These are phyloP conservation scores for Cladosporium sp. DNA, from an alignment of 2,329 filamentous ascomycete genomes.

Conservation along the genomic window DNA sequence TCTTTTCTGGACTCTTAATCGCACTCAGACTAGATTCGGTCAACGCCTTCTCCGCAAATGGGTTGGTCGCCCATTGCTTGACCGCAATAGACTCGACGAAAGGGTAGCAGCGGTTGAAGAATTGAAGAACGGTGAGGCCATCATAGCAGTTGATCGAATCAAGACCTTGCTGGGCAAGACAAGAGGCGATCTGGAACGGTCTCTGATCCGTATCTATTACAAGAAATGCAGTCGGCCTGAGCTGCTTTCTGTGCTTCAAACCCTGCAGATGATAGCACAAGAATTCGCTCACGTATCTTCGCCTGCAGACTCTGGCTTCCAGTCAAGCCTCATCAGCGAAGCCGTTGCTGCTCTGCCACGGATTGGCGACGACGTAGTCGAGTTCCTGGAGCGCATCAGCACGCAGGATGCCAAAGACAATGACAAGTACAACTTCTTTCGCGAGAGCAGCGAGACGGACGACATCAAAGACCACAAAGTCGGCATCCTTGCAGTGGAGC, in stretches of 20 bases:
- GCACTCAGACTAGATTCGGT: slow-evolving; percentile 86
- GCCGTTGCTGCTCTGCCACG: slow-evolving; percentile 74
- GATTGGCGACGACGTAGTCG: slow-evolving; percentile 71
- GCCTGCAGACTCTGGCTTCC: slow-evolving; percentile 69
- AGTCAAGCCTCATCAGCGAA: slow-evolving; percentile 66
- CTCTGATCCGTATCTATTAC: slow-evolving; percentile 93
- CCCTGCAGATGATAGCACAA: slow-evolving; percentile 75
- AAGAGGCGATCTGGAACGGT: slow-evolving; percentile 84
- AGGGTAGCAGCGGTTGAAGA: slow-evolving; percentile 85
- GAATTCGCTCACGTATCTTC: slow-evolving; percentile 71
- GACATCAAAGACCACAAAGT: slow-evolving; percentile 86
- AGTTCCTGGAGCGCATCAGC: slow-evolving; percentile 83
- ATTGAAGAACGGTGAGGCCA: slow-evolving; percentile 68
- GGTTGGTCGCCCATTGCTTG: slow-evolving; percentile 86
- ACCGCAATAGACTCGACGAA: slow-evolving; percentile 71
- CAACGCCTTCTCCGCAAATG: slow-evolving; percentile 87
- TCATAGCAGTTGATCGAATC: slow-evolving; percentile 69
- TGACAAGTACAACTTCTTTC: slow-evolving; percentile 94
- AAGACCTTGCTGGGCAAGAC: slow-evolving; percentile 69
- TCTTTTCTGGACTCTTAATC: slow-evolving; percentile 92
- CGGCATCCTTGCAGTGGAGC: slow-evolving; percentile 89
- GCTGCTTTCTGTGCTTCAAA: slow-evolving; percentile 79
- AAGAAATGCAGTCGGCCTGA: slow-evolving; percentile 91
- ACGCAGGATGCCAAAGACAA: slow-evolving; percentile 76
- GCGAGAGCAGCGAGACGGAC: slow-evolving; percentile 82